These are phyloP conservation scores for Antrodiella citrinella DNA, from an alignment of 768 basidiomycete species.

Conservation along the genomic window DNA sequence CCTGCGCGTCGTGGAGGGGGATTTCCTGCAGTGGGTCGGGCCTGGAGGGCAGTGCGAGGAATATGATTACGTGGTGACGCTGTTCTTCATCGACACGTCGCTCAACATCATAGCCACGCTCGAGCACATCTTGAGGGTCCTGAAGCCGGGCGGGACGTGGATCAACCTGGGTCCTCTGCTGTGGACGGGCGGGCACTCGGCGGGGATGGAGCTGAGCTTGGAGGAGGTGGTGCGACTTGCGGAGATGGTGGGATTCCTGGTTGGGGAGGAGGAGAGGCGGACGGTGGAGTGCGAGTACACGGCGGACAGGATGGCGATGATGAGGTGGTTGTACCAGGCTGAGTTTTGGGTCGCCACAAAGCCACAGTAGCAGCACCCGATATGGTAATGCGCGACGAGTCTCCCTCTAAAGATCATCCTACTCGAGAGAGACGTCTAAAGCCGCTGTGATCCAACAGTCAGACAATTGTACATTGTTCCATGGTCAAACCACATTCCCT, in stretches of 20 bases:
- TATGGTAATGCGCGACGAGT: no score
- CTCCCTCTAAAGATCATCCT: no score
- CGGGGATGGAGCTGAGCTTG: conserved; percentile 50
- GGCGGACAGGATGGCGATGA: conserved; percentile 53
- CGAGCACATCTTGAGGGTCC: conserved; percentile 46
- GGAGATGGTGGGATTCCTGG: conserved; percentile 44
- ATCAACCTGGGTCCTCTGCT: conserved; percentile 65
- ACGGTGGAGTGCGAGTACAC: conserved; percentile 63
- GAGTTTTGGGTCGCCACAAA: conserved; percentile 61
- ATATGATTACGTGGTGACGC: conserved; percentile 48
- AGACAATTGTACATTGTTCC: no score
- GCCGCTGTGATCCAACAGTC: no score
- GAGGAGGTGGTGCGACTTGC: conserved; percentile 53
- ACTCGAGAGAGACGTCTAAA: no score
- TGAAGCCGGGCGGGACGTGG: conserved; percentile 60
- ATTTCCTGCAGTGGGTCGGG: conserved; percentile 36
- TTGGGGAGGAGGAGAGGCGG: conserved; percentile 26
- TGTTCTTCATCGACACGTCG: conserved; percentile 37
- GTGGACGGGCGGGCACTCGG: conserved; percentile 49
- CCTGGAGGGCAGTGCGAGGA: conserved; percentile 16
- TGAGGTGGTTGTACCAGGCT: conserved; percentile 60
- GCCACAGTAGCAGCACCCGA: no score
- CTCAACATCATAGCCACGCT: conserved; percentile 31
- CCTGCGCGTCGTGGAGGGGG: conserved; percentile 44
- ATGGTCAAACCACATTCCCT: no score